These are phyloP conservation scores for Gracilaria vermiculophylla DNA, from an alignment of 23 red algal species.

Conservation along the genomic window DNA sequence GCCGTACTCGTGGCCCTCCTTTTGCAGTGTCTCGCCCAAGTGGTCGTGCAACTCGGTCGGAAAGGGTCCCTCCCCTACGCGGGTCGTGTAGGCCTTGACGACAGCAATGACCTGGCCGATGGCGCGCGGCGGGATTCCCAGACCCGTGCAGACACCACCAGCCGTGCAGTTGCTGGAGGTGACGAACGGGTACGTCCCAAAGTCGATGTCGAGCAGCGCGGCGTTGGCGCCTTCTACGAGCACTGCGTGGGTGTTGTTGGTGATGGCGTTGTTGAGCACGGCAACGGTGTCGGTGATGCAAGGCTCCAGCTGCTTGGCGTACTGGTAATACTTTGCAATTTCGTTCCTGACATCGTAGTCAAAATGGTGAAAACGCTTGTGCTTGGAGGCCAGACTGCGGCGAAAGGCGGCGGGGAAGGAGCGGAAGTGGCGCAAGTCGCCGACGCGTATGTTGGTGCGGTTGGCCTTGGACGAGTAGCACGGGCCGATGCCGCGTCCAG, in stretches of 20 bases:
- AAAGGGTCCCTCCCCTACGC: conserved; percentile 95
- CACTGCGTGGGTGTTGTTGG: conserved; percentile 31
- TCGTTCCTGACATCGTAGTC: conserved; percentile 87
- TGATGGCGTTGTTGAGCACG: conserved; percentile 37
- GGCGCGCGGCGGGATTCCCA: conserved; percentile 74
- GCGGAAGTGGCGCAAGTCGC: conserved; percentile 88
- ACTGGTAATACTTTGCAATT: conserved; percentile 91
- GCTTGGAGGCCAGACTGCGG: conserved; percentile 66
- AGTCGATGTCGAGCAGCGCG: conserved; percentile 95
- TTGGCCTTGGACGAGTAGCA: conserved; percentile 90
- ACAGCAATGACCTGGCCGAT: conserved; percentile 77
- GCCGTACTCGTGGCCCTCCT: conserved; percentile 89
- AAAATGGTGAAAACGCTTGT: conserved; percentile 79
- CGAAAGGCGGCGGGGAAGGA: conserved; percentile 69
- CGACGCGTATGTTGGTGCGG: conserved; percentile 91
- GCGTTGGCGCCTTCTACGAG: conserved; percentile 97
- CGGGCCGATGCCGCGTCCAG: conserved; percentile 84
- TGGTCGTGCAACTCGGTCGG: conserved; percentile 84
- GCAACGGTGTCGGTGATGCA: conserved; percentile 82
- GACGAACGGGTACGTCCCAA: conserved; percentile 98
- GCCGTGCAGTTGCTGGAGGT: conserved; percentile 95
- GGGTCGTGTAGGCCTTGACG: conserved; percentile 98
- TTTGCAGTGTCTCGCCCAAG: conserved; percentile 71
- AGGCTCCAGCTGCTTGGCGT: conserved; percentile 77
- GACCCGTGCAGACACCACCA: conserved; percentile 87